These are phyloP conservation scores for Xylariaceae sp. DNA, from an alignment of 2,329 filamentous ascomycete species.

Conservation along the genomic window DNA sequence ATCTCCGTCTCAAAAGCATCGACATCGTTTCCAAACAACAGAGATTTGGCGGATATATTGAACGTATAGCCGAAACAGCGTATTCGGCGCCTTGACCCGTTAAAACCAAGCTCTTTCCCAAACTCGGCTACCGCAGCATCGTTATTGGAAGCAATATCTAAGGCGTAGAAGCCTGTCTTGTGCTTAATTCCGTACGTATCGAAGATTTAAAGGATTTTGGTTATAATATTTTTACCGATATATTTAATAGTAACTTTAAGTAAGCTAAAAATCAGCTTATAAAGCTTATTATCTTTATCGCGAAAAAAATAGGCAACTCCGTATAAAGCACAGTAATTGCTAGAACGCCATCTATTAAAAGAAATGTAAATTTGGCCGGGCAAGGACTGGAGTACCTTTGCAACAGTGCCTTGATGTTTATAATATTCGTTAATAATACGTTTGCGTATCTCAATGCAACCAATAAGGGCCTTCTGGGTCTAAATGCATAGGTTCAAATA, in stretches of 20 bases:
- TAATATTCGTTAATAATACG: neutral
- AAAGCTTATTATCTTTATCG: neutral
- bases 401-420: neutral
- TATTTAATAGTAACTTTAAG: neutral
- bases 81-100: neutral
- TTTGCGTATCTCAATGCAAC: neutral
- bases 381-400: neutral
- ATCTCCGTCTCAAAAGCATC: too few relatives aligned
- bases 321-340: neutral
- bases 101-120: neutral
- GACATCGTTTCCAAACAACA: too few relatives aligned
- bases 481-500: neutral
- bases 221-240: neutral
- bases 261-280: neutral
- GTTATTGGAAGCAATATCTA: neutral
- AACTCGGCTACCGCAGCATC: neutral
- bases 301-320: neutral
- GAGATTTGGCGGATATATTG: too few relatives aligned
- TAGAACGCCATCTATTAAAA: neutral
- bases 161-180: neutral
- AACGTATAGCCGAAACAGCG: too few relatives aligned
- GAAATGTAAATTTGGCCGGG: neutral
- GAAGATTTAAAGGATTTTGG: neutral
- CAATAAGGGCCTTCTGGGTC: neutral
- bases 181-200: neutral